Evolutionary conservation across 1,284 basidiomycete species (phyloP).

Genomic region (Moniliophthora roreri): DNA sequence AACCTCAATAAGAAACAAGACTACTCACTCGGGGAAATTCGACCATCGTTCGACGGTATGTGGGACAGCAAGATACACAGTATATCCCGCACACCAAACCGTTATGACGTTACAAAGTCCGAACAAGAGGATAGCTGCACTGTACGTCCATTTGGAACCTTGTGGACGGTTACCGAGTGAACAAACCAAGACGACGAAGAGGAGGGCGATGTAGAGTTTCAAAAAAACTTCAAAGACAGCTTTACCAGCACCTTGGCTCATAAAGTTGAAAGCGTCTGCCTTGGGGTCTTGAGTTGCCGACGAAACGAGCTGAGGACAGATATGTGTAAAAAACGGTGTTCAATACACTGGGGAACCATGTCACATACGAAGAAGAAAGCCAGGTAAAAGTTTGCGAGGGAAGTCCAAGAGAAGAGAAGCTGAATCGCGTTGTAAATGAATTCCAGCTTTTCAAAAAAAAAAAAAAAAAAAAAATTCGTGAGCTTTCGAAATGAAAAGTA

Average conservation of each 20-base stretch:
- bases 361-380: conserved; percentile 78
- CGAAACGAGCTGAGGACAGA: conserved; percentile 57
- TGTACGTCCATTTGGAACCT: conserved; percentile 85
- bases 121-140: conserved; percentile 71
- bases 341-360: not conserved
- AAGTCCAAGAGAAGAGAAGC: conserved; percentile 83
- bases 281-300: conserved; percentile 62
- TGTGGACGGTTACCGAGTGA: conserved; percentile 48
- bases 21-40: conserved; percentile 58
- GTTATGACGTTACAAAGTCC: conserved; percentile 77
- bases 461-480: conserved; percentile 1
- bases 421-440: conserved; percentile 84
- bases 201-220: conserved; percentile 76
- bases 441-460: conserved; percentile 48
- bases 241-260: conserved; percentile 68
- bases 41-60: conserved; percentile 74
- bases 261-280: conserved; percentile 78
- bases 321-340: conserved; percentile 14
- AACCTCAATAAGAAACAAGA: conserved; percentile 2
- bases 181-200: conserved; percentile 77
- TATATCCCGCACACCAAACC: conserved; percentile 86
- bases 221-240: conserved; percentile 82
- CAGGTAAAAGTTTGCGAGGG: conserved; percentile 80
- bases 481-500: conserved; percentile 1
- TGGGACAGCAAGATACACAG: conserved; percentile 83